These are phyloP conservation scores for Termitomyces sp. DNA, from an alignment of 768 basidiomycete genomes.

Conservation along the genomic window DNA sequence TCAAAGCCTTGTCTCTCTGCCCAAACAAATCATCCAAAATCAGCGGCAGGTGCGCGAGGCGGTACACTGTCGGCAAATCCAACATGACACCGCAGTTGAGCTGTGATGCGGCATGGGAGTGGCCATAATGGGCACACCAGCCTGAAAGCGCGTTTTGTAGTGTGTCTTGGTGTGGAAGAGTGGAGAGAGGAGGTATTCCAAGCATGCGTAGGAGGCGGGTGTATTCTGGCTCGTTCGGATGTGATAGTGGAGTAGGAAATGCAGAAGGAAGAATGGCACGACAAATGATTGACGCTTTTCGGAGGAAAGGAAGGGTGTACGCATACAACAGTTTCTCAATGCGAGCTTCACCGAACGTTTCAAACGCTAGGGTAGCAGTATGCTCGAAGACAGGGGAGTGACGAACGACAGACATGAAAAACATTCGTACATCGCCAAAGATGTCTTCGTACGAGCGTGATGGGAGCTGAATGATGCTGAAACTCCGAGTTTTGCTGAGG, in stretches of 20 bases:
- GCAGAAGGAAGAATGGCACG: slow-evolving; percentile 64
- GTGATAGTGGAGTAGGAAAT: slow-evolving; percentile 46
- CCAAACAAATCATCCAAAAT: slow-evolving; percentile 81
- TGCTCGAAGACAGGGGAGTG: slow-evolving; percentile 87
- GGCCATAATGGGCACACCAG: slow-evolving; percentile 88
- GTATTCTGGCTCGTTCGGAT: slow-evolving; percentile 57
- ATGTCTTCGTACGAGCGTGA: slow-evolving; percentile 57
- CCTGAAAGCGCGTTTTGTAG: slow-evolving; percentile 85
- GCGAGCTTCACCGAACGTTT: slow-evolving; percentile 74
- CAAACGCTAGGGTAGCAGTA: slow-evolving; percentile 73
- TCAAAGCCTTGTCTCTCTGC: slow-evolving; percentile 65
- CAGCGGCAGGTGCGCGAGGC: slow-evolving; percentile 72
- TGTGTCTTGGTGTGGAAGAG: slow-evolving; percentile 77
- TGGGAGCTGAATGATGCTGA: slow-evolving; percentile 36
- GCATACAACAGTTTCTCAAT: slow-evolving; percentile 84
- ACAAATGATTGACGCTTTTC: slow-evolving; percentile 80
- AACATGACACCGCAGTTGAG: slow-evolving; percentile 73
- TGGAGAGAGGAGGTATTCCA: slow-evolving; percentile 73
- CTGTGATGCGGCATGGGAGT: slow-evolving; percentile 73
- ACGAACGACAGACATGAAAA: slow-evolving; percentile 86
- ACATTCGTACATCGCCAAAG: slow-evolving; percentile 83
- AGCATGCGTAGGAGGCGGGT: slow-evolving; percentile 68
- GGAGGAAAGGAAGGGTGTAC: slow-evolving; percentile 89
- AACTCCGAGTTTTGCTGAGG: slow-evolving; percentile 64
- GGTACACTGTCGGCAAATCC: slow-evolving; percentile 82